Evolutionary conservation across 352 stramenopile genomes (phyloP), one percentile per base, ranked within the genome.

Genomic region (Ophiocytium majus): DNA sequence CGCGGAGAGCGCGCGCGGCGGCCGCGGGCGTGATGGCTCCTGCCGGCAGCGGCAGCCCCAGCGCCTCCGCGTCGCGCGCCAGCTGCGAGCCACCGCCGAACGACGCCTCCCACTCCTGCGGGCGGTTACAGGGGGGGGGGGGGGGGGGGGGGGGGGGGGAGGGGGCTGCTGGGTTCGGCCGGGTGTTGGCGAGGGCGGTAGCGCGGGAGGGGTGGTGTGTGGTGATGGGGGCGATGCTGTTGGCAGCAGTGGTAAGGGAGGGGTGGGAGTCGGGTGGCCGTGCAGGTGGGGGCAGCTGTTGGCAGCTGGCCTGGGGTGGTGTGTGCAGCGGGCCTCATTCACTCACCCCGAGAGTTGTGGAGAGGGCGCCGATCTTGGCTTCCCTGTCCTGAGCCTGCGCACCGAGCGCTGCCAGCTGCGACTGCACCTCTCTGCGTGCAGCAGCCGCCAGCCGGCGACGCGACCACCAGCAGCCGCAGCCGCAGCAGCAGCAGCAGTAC

Each of bases 91-190:
- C 82, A 33, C 49, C 49, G 0, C 82, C 82, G 37, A 85, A 85
- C 1, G 36, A 75, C 31, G 79, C 74, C 23, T 85, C 64, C 82
- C 82, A 85, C 37, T 85, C 82, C 82, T 85, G 49, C n/a, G n/a
- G 14, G 9, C 23, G 33, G 79, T 28, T 9, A 5, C 19, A 10
- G 0, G 23, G 35, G 43, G 31, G 36, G 23, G 36, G 19, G n/a
- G 79, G 10, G 0, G 43, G 9, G 57, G 5, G 43, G n/a, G 37
- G 49, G 9, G 31, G 37, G 10, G 35, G 1, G n/a, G n/a, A n/a
- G n/a, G n/a, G n/a, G n/a, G n/a, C n/a, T n/a, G n/a, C n/a, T n/a
- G n/a, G n/a, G n/a, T n/a, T n/a, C n/a, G n/a, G n/a, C n/a, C n/a
- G n/a, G n/a, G n/a, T n/a, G n/a, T n/a, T n/a, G n/a, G n/a, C n/a